Evolutionary conservation across 148 eudicot species (phyloP).

Genomic region (Gaultheria prostrata): DNA sequence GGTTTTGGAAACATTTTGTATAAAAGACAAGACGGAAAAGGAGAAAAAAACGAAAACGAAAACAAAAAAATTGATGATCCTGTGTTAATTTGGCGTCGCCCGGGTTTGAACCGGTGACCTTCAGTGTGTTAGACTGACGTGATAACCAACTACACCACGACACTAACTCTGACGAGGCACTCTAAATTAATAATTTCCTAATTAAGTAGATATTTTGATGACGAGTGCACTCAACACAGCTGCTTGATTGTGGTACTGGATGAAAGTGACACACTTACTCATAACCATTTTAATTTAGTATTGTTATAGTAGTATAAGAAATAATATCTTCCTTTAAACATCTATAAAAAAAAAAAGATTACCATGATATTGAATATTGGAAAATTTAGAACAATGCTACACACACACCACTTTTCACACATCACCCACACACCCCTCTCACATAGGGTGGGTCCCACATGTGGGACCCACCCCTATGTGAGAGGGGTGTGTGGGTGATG

Average conservation of each 20-base stretch:
- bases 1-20: background rate
- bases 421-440: too few species aligned
- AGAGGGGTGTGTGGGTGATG: too few species aligned
- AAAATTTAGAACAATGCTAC: too few species aligned
- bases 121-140: slow-evolving; percentile 99
- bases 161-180: slow-evolving; percentile 26
- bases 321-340: too few species aligned
- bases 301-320: too few species aligned
- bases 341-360: too few species aligned
- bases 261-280: background rate
- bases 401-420: too few species aligned
- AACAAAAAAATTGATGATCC: background rate
- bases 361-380: too few species aligned
- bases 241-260: background rate
- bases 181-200: too few species aligned
- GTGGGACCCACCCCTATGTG: too few species aligned
- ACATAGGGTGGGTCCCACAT: too few species aligned
- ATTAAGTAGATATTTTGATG: background rate
- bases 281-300: background rate
- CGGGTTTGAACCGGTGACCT: slow-evolving; percentile 97
- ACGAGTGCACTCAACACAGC: background rate
- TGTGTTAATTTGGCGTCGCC: slow-evolving; percentile 67
- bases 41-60: background rate
- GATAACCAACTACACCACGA: slow-evolving; percentile 99
- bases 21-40: background rate